Base-by-base conservation (phyloP, 1,284 basidiomycete species). In the Thecaphora thlaspeos region DNA sequence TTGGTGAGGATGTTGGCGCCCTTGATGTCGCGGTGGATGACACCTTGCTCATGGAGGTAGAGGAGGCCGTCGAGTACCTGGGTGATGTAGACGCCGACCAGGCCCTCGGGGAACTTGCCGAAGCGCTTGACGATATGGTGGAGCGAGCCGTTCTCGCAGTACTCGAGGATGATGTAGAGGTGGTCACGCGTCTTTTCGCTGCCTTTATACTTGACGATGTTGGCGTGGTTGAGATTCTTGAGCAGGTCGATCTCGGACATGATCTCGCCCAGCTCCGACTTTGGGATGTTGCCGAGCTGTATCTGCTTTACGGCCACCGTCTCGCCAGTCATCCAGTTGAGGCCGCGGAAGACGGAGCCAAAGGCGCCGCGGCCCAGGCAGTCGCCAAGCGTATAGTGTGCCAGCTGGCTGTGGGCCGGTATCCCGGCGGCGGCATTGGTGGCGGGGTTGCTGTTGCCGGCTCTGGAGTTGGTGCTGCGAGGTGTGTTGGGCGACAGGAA, bases 151-250 rank as follows among this genome's bases (percentile, higher is more conserved):
- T 98, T 98, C 82, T 98, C 94, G 82, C 94, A 97, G 77, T 93
- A 94, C 87, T 96, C 93, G 51, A 97, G 84, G 65, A 98, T 91
- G 80, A 98, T 97, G 80, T 94, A 95, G 60, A 97, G 82, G 77
- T 87, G 91, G 75, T 96, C 90, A 52, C 87, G 86, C 48, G 91
- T 94, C 81, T 93, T 93, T 77, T 92, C 90, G 71, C 93, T 97
- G 18, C 94, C 92, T 75, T 95, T 94, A 82, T 97, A 97, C 80
- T 97, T 96, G 77, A 98, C 94, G 75, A 97, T 97, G 79, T 97
- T 97, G 37, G 88, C 84, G 61, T 85, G 82, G 19, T 95, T 90
- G 58, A 98, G 84, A 78, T 95, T 96, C 84, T 97, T 96, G 68
- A 98, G 84, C 54, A 98, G 81, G 79, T 97, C 91, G 71, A 98